phyloP scores from a whole-genome alignment of 192 early-diverging fungal species.

The Coemansia sp. region DNA sequence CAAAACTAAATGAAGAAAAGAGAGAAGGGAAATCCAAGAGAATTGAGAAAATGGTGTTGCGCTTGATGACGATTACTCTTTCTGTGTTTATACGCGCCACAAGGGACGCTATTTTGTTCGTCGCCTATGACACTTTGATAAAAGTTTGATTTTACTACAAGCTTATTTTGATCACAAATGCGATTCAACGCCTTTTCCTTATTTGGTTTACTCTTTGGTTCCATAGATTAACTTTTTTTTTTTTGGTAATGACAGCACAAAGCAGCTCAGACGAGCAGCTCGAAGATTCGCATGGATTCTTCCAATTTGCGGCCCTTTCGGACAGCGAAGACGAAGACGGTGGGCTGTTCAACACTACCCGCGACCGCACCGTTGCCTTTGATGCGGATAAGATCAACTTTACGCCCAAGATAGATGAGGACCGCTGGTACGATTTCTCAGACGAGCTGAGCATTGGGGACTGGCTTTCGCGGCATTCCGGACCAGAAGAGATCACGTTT shows the following conservation, averaged over 20 bases:
- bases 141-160: too few relatives aligned
- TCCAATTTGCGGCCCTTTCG: slow-evolving; percentile 44
- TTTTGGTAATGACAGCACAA: background rate
- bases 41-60: background rate
- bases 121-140: background rate
- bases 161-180: background rate
- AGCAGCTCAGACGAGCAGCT: slow-evolving; percentile 7
- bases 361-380: slow-evolving; percentile 27
- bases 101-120: background rate
- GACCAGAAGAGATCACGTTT: slow-evolving; percentile 38
- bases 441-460: background rate
- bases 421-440: slow-evolving; percentile 42
- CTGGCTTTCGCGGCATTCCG: slow-evolving; percentile 29
- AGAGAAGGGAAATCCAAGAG: background rate
- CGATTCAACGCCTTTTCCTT: background rate
- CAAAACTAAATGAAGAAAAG: background rate
- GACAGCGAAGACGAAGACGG: slow-evolving; percentile 44
- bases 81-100: background rate
- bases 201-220: background rate
- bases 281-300: slow-evolving; percentile 52
- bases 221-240: background rate
- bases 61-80: background rate
- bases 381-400: slow-evolving; percentile 39
- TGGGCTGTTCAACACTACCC: slow-evolving; percentile 32
- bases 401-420: slow-evolving; percentile 36